phyloP scores from a whole-genome alignment of 2,329 filamentous ascomycete genomes.

The Scedosporium apiospermum region DNA sequence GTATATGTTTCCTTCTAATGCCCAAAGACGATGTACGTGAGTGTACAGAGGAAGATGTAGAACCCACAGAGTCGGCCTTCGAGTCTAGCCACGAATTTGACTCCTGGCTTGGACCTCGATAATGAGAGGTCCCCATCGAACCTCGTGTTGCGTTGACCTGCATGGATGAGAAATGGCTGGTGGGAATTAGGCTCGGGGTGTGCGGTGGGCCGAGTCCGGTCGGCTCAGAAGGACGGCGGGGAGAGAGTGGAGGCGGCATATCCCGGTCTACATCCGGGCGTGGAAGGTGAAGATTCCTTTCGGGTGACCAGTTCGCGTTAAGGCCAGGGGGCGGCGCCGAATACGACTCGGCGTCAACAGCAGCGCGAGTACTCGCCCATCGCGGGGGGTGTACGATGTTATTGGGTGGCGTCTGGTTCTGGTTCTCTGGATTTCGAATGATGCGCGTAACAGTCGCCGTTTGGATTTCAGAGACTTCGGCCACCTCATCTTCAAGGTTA shows the following conservation, averaged over 20 bases:
- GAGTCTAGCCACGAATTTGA: slow-evolving; percentile 91
- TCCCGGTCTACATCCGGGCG: slow-evolving; percentile 46
- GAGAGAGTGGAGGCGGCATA: slow-evolving; percentile 64
- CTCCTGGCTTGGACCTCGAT: slow-evolving; percentile 59
- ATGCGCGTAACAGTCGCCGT: slow-evolving; percentile 44
- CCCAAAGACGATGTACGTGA: slow-evolving; percentile 67
- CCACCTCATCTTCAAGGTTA: slow-evolving; percentile 28
- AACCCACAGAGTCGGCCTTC: slow-evolving; percentile 81
- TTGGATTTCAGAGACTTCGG: slow-evolving; percentile 35
- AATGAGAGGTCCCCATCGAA: slow-evolving; percentile 26
- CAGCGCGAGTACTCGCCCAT: not conserved
- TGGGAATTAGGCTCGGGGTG: slow-evolving; percentile 24
- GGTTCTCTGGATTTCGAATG: slow-evolving; percentile 25
- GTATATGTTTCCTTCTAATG: slow-evolving; percentile 59
- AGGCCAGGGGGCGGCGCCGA: slow-evolving; percentile 15
- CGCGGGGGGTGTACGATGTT: not conserved
- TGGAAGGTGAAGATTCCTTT: slow-evolving; percentile 26
- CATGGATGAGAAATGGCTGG: slow-evolving; percentile 17
- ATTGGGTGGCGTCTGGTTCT: not conserved
- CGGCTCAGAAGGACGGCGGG: slow-evolving; percentile 36
- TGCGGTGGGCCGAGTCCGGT: slow-evolving; percentile 24
- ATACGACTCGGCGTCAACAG: not conserved
- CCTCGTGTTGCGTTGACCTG: slow-evolving; percentile 13
- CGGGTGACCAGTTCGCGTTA: slow-evolving; percentile 14
- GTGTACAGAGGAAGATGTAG: slow-evolving; percentile 68